Evolutionary conservation across 257 asterid species (phyloP).

Genomic region (Forsythia viridissima): DNA sequence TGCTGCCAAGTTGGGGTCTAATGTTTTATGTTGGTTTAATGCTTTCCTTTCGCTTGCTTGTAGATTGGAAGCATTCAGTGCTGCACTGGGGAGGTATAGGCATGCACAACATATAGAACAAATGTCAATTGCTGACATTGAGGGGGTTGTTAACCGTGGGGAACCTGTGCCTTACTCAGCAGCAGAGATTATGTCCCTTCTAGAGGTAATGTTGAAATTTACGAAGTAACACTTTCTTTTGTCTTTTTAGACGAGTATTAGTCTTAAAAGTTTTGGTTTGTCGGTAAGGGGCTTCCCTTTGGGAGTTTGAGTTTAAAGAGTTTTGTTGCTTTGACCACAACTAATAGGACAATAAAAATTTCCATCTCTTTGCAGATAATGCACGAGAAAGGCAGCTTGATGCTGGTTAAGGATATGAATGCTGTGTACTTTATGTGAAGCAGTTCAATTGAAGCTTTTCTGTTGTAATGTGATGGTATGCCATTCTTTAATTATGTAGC

Average conservation of each 20-base stretch:
- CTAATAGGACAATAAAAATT: constrained; percentile 10
- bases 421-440: constrained; percentile 51
- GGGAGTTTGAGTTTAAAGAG: not conserved
- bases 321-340: not conserved
- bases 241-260: not conserved
- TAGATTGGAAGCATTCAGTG: constrained; percentile 73
- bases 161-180: constrained; percentile 57
- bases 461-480: not conserved
- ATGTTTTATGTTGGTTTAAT: constrained; percentile 10
- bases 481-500: not conserved
- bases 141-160: constrained; percentile 69
- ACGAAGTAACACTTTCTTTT: not conserved
- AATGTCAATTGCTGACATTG: constrained; percentile 69
- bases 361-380: constrained; percentile 46
- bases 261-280: not conserved
- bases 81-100: constrained; percentile 68
- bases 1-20: not conserved
- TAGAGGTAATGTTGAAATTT: constrained; percentile 56
- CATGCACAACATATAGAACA: constrained; percentile 72
- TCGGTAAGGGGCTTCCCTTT: not conserved
- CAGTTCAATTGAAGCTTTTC: not conserved
- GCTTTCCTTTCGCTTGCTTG: constrained; percentile 12
- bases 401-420: constrained; percentile 48
- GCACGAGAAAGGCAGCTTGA: constrained; percentile 55
- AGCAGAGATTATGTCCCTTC: constrained; percentile 57